Evolutionary conservation across 2,329 filamentous ascomycete genomes (phyloP), one percentile per base, ranked within the genome.

Genomic region (Clathrospora elynae): DNA sequence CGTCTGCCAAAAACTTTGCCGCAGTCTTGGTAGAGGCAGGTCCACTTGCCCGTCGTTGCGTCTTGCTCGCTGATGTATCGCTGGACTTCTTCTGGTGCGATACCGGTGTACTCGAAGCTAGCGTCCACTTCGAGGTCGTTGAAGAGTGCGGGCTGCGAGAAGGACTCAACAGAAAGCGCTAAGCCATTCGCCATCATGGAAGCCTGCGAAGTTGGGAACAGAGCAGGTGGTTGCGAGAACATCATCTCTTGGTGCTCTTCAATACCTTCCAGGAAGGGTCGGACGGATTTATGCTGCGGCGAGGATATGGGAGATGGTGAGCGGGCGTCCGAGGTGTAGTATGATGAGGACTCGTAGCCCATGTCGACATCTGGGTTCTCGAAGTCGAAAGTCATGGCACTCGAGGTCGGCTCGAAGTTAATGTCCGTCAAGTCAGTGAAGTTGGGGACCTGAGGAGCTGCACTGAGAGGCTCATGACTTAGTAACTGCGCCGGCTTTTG

Each of bases 1-100:
- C 96, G 95, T 58, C 93, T 84, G n/a, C 91, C 92, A 66, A 99
- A 97, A 38, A 85, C 83, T 71, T 96, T 95, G 57, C 85, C 82
- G 71, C 93, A 99, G 18, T 84, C 85, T 6, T 89, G 76, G 58
- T 70, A 78, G 11, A 78, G 64, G 58, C 76, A 78, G 8, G 69
- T 74, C 70, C 74, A 78, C 24, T 75, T 71, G 51, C 71, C 69
- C 37, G 68, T 73, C 11, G 57, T 56, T 4, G 67, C 60, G 30
- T 74, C 66, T 47, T 76, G 75, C 44, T 74, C 71, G 46, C 73
- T 75, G 46, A 78, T 76, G 59, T 73, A 76, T 17, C 68, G 65
- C 39, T 75, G 71, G 17, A 78, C 74, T 46, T 97, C 90, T 57
- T 96, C 91, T 29, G 86, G 75, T 1, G 87, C 91, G 42, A 97